Evolutionary conservation across 768 basidiomycete genomes (phyloP).

Genomic region (Lactarius vividus): DNA sequence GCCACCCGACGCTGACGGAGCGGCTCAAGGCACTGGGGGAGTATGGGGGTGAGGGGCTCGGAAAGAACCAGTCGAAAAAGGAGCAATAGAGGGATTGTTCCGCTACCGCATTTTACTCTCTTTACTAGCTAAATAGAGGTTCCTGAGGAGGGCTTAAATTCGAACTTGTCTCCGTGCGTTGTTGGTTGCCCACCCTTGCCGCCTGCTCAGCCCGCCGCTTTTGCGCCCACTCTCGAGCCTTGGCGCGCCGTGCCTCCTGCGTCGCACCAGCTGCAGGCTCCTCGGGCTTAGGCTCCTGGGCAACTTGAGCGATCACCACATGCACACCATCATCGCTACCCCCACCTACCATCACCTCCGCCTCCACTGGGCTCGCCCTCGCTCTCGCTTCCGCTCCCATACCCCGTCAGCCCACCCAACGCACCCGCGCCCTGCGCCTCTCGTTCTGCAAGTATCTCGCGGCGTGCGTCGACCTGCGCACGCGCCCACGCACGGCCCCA

Average conservation of each 20-base stretch:
- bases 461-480: constrained; percentile 47
- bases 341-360: constrained; percentile 19
- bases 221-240: constrained; percentile 58
- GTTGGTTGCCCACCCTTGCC: not conserved
- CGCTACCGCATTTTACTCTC: not conserved
- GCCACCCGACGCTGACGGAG: constrained; percentile 92
- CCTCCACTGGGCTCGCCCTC: constrained; percentile 27
- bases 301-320: not conserved
- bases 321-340: not conserved
- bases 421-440: constrained; percentile 30
- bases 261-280: constrained; percentile 23
- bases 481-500: constrained; percentile 66
- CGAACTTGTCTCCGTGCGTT: not conserved
- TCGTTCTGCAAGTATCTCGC: constrained; percentile 31
- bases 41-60: constrained; percentile 21
- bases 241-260: constrained; percentile 50
- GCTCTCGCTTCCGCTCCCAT: constrained; percentile 38
- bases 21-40: constrained; percentile 76
- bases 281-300: constrained; percentile 1
- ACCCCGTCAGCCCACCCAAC: constrained; percentile 56
- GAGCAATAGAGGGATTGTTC: constrained; percentile 28
- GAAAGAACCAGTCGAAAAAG: constrained; percentile 34
- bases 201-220: constrained; percentile 40
- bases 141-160: constrained; percentile 1
- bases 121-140: constrained; percentile 10